These are phyloP conservation scores for Stygiomarasmius scandens DNA, from an alignment of 1,284 basidiomycete species.

Conservation along the genomic window DNA sequence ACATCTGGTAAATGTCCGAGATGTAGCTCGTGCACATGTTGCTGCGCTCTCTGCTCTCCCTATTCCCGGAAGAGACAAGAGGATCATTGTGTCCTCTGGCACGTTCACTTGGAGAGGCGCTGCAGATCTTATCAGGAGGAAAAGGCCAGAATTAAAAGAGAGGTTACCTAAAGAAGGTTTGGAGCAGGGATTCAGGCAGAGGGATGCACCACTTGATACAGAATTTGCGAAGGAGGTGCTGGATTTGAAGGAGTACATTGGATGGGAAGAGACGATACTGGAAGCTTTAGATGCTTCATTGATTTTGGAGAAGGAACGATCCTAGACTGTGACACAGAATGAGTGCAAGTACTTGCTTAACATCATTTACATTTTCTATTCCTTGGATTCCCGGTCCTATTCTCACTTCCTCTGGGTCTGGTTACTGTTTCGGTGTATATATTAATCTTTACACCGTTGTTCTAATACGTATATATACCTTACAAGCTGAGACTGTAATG, in stretches of 20 bases:
- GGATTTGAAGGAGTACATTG: slow-evolving; percentile 9
- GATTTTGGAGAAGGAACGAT: slow-evolving; percentile 4
- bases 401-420: too few relatives aligned
- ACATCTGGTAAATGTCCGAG: slow-evolving; percentile 12
- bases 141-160: slow-evolving; percentile 9
- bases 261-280: slow-evolving; percentile 12
- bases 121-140: background rate
- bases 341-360: too few relatives aligned
- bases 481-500: too few relatives aligned
- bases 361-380: too few relatives aligned
- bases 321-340: too few relatives aligned
- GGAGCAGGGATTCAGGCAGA: slow-evolving; percentile 2
- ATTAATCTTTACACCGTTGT: too few relatives aligned
- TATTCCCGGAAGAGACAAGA: slow-evolving; percentile 8
- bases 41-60: slow-evolving; percentile 6
- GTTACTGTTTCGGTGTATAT: too few relatives aligned
- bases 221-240: slow-evolving; percentile 10
- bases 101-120: background rate
- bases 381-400: too few relatives aligned
- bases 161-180: slow-evolving; percentile 8
- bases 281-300: slow-evolving; percentile 6
- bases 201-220: slow-evolving; percentile 10
- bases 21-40: slow-evolving; percentile 13
- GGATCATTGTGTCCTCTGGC: slow-evolving; percentile 4
- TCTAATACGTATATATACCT: too few relatives aligned